Percentiles rank a stretch among this genome's conserved stretches.
These are phyloP conservation scores for Pezicula radicicola DNA, from an alignment of 2,329 filamentous ascomycete species.

Conservation along the genomic window DNA sequence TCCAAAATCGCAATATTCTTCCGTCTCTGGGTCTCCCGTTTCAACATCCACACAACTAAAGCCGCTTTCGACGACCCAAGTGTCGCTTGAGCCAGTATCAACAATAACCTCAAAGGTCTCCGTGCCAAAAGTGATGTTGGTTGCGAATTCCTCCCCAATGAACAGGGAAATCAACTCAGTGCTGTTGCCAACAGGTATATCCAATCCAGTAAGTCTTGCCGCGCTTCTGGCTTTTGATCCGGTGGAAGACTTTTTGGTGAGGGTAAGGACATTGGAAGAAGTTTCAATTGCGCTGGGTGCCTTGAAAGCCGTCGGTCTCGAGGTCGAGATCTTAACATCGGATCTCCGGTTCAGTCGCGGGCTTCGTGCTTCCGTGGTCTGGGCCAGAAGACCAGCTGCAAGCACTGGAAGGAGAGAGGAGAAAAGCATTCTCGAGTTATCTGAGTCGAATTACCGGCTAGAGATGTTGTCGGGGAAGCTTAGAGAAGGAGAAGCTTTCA, in stretches of 20 bases:
- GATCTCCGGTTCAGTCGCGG: neutral
- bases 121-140: slow-evolving; percentile 24
- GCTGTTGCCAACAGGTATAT: neutral
- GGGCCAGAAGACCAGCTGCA: neutral
- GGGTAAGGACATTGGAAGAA: neutral
- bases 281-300: neutral
- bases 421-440: neutral
- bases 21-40: neutral
- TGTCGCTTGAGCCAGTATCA: slow-evolving; percentile 46
- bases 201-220: neutral
- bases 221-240: neutral
- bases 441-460: too few species aligned
- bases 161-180: neutral
- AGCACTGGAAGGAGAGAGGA: neutral
- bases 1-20: slow-evolving; percentile 11
- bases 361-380: neutral
- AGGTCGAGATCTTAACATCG: neutral
- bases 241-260: neutral
- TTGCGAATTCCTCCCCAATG: neutral
- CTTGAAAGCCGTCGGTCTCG: neutral
- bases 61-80: slow-evolving; percentile 36
- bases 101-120: slow-evolving; percentile 35
- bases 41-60: slow-evolving; percentile 33
- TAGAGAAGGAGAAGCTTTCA: neutral
- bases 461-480: neutral